Percentiles rank a stretch among this genome's conserved stretches.
These are phyloP conservation scores for Jatropha podagrica DNA, from an alignment of 441 rosid genomes.

Conservation along the genomic window DNA sequence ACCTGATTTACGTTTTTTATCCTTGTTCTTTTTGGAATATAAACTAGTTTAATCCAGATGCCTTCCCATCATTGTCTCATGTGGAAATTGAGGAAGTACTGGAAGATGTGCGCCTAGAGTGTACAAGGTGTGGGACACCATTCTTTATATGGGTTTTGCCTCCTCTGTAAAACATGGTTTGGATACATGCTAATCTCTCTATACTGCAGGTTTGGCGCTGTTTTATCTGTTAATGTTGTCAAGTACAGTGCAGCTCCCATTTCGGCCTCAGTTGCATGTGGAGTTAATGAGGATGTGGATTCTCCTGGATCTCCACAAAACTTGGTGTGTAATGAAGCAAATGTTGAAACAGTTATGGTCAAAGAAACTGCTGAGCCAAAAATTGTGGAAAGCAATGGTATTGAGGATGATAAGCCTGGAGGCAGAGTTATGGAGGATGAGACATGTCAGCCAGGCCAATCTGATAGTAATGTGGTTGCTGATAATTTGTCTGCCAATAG, in stretches of 20 bases:
- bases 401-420: slow-evolving; percentile 29
- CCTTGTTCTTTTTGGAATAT: slow-evolving; percentile 18
- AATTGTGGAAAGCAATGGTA: slow-evolving; percentile 21
- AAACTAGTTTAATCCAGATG: slow-evolving; percentile 59
- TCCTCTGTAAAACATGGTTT: slow-evolving; percentile 9
- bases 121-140: slow-evolving; percentile 59
- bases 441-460: slow-evolving; percentile 25
- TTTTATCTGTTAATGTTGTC: slow-evolving; percentile 68
- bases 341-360: slow-evolving; percentile 23
- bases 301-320: slow-evolving; percentile 24
- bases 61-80: slow-evolving; percentile 46
- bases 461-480: slow-evolving; percentile 15
- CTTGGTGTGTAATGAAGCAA: slow-evolving; percentile 25
- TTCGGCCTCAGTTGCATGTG: slow-evolving; percentile 28
- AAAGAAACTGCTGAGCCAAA: slow-evolving; percentile 25
- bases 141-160: slow-evolving; percentile 24
- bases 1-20: background rate
- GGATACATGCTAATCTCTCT: slow-evolving; percentile 13
- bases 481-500: slow-evolving; percentile 12
- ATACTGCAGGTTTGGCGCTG: slow-evolving; percentile 85
- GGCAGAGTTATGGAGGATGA: slow-evolving; percentile 30
- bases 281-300: slow-evolving; percentile 21
- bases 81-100: slow-evolving; percentile 72
- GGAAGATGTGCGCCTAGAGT: slow-evolving; percentile 87
- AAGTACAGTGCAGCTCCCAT: slow-evolving; percentile 32